phyloP scores from a whole-genome alignment of 352 stramenopile species.

The Ophiocytium majus region DNA sequence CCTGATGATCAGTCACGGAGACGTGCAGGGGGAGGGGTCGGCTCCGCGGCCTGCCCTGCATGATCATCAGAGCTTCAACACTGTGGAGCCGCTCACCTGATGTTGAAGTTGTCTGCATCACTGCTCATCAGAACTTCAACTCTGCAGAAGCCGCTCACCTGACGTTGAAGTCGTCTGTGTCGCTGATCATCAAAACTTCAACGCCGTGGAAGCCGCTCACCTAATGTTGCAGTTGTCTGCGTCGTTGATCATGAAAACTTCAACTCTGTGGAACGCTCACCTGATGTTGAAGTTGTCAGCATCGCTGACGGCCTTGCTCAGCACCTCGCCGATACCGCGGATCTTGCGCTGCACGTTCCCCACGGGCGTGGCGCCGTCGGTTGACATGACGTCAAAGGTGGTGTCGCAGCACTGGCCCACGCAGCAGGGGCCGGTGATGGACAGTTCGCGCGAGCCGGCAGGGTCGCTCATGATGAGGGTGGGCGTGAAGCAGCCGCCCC shows the following conservation, averaged over 20 bases:
- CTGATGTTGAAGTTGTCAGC: slow-evolving; percentile 50
- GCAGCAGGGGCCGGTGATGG: slow-evolving; percentile 36
- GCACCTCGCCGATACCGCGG: slow-evolving; percentile 28
- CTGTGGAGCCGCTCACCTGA: slow-evolving; percentile 23
- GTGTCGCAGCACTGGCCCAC: slow-evolving; percentile 39
- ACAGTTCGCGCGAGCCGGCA: slow-evolving; percentile 31
- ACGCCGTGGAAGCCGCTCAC: no score
- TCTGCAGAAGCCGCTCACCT: no score
- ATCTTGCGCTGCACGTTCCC: not conserved
- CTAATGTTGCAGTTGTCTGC: no score
- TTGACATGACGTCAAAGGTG: slow-evolving; percentile 29
- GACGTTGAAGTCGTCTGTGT: no score
- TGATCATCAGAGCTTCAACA: no score
- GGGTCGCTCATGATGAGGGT: slow-evolving; percentile 34
- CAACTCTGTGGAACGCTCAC: no score
- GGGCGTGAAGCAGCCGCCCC: slow-evolving; percentile 42
- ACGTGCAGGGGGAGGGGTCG: no score
- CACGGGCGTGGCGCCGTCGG: not conserved
- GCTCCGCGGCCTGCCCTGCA: no score
- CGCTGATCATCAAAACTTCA: no score
- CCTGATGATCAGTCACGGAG: no score
- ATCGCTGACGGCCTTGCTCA: slow-evolving; percentile 39
- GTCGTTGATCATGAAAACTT: no score
- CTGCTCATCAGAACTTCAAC: no score
- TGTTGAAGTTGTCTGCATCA: slow-evolving; percentile 49